phyloP scores from a whole-genome alignment of 2,329 filamentous ascomycete species.

The Bimuria novae-zelandiae region DNA sequence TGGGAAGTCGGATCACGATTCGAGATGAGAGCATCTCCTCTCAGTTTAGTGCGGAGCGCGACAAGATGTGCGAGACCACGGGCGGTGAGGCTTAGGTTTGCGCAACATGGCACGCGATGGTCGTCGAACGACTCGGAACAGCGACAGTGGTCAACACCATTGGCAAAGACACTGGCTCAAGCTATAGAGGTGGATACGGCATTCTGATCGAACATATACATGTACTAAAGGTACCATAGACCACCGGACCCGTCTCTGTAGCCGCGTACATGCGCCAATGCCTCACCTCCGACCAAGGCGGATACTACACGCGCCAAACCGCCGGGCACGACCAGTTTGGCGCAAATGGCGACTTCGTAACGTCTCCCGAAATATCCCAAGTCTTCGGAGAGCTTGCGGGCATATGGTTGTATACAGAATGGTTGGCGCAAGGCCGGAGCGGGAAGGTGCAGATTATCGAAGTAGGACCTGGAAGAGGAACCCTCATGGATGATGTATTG shows the following conservation, averaged over 20 bases:
- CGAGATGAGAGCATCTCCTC: slow-evolving; percentile 38
- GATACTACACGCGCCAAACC: slow-evolving; percentile 84
- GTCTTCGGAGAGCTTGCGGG: slow-evolving; percentile 94
- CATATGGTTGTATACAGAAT: slow-evolving; percentile 94
- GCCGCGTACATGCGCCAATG: slow-evolving; percentile 99
- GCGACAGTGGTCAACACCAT: slow-evolving; percentile 84
- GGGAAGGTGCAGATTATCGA: slow-evolving; percentile 87
- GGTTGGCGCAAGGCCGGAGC: slow-evolving; percentile 83
- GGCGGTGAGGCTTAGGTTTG: slow-evolving; percentile 4
- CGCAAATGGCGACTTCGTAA: slow-evolving; percentile 92
- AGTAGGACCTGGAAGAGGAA: slow-evolving; percentile 90
- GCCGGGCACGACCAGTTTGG: slow-evolving; percentile 84
- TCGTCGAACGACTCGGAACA: slow-evolving; percentile 37
- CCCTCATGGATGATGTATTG: slow-evolving; percentile 95
- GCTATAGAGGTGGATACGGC: slow-evolving; percentile 74
- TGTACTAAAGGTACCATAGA: no score
- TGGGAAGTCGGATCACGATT: slow-evolving; percentile 33
- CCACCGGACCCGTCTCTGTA: slow-evolving; percentile 87
- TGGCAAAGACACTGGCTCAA: slow-evolving; percentile 84
- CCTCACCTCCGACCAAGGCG: slow-evolving; percentile 84
- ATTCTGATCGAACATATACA: no score
- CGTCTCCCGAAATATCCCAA: slow-evolving; percentile 95
- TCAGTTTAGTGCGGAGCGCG: slow-evolving; percentile 30
- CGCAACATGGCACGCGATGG: slow-evolving; percentile 43
- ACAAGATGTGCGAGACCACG: slow-evolving; percentile 22